A percentile compares a stretch with the other conserved stretches of the same genome.
These are phyloP conservation scores for Sextonia rubra DNA, from an alignment of 164 flowering plant genomes.

Conservation along the genomic window DNA sequence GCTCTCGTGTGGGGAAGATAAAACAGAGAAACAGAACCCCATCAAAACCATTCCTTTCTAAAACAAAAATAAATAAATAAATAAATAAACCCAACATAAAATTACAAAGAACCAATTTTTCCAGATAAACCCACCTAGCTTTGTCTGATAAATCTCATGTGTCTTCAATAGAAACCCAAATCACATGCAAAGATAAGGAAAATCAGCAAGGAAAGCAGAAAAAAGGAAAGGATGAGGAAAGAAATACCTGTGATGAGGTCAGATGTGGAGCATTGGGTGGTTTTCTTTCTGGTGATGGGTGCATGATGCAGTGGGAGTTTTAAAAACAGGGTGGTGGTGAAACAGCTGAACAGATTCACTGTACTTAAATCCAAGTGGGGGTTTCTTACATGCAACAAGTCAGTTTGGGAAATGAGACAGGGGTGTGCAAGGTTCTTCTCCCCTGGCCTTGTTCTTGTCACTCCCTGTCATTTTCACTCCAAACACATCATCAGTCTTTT, in stretches of 20 bases:
- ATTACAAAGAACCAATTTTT: neutral
- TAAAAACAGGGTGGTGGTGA: neutral
- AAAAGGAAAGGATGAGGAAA: conserved; percentile 4
- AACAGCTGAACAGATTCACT: conserved; percentile 32
- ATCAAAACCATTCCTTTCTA: neutral
- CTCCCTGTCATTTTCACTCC: neutral
- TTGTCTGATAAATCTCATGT: neutral
- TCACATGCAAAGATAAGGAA: neutral
- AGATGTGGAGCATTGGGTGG: neutral
- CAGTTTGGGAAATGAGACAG: conserved; percentile 11
- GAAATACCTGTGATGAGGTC: neutral
- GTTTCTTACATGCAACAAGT: conserved; percentile 30
- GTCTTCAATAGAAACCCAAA: neutral
- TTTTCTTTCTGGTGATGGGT: neutral
- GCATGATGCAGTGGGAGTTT: neutral
- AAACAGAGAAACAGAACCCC: too few species aligned
- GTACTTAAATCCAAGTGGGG: conserved; percentile 28
- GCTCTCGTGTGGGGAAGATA: neutral
- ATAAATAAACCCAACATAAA: neutral
- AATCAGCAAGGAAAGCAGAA: neutral
- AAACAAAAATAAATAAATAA: too few species aligned
- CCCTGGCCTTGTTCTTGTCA: conserved; percentile 29
- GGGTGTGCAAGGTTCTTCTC: conserved; percentile 45
- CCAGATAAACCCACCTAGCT: neutral
- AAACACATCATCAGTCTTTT: neutral